phyloP scores from a whole-genome alignment of 257 asterid genomes.

The Oldenlandia corymbosa region DNA sequence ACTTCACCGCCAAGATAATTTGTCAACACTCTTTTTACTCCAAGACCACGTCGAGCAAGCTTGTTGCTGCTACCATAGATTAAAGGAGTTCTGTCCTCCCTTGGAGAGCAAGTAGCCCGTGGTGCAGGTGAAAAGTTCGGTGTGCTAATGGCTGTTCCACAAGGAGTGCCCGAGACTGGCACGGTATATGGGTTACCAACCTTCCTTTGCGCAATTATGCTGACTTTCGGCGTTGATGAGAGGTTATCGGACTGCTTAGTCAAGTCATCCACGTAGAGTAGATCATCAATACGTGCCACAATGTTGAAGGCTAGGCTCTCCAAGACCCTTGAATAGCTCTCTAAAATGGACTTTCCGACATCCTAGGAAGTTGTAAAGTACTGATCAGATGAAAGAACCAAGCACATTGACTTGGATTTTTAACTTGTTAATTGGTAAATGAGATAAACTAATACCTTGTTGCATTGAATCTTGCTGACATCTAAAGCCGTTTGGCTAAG shows the following conservation, averaged over 20 bases:
- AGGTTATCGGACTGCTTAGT: conserved; percentile 52
- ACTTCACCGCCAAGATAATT: conserved; percentile 65
- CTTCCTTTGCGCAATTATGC: conserved; percentile 43
- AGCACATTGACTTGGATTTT: not conserved
- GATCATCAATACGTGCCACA: conserved; percentile 74
- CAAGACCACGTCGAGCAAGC: conserved; percentile 62
- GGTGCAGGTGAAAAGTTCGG: conserved; percentile 61
- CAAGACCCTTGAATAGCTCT: conserved; percentile 97
- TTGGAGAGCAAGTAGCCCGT: conserved; percentile 42
- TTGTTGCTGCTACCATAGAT: conserved; percentile 32
- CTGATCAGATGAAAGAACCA: not conserved
- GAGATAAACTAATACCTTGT: conserved; percentile 52
- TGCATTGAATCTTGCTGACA: conserved; percentile 74
- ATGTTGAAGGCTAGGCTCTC: conserved; percentile 86
- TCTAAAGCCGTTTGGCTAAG: conserved; percentile 79
- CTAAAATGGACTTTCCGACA: conserved; percentile 81
- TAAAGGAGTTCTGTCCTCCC: conserved; percentile 58
- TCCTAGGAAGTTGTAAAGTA: conserved; percentile 38
- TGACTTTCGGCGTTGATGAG: conserved; percentile 30
- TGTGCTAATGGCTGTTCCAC: conserved; percentile 44
- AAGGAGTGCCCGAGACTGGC: conserved; percentile 68
- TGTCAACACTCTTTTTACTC: conserved; percentile 62
- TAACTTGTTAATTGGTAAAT: too few relatives aligned
- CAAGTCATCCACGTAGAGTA: conserved; percentile 73
- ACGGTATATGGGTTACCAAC: conserved; percentile 40